phyloP scores from a whole-genome alignment of 495 filamentous ascomycete genomes.

The Talaromyces trachyspermus region DNA sequence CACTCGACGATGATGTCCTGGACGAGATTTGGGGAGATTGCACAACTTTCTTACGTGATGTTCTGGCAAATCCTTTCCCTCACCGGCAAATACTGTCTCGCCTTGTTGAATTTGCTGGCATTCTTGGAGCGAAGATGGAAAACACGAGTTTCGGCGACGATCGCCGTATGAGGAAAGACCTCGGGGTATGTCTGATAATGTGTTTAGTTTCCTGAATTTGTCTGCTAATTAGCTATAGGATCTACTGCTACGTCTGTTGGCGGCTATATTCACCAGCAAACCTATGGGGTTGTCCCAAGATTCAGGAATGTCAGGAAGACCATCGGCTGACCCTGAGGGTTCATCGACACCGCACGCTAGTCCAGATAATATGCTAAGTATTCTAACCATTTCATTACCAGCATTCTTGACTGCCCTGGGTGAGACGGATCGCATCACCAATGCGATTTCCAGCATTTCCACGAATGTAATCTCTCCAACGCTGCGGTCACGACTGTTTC shows the following conservation, averaged over 20 bases:
- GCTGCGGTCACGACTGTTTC: conserved; percentile 79
- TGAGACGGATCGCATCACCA: conserved; percentile 74
- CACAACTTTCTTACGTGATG: conserved; percentile 80
- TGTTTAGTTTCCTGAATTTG: conserved; percentile 1
- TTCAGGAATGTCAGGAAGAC: conserved; percentile 28
- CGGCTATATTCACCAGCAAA: conserved; percentile 84
- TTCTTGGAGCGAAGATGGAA: conserved; percentile 87
- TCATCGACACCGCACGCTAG: conserved; percentile 31
- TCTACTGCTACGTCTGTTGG: conserved; percentile 76
- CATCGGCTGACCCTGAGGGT: conserved; percentile 38
- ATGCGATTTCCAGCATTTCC: conserved; percentile 71
- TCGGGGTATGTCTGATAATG: conserved; percentile 57
- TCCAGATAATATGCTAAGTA: conserved; percentile 72
- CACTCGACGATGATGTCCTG: conserved; percentile 95
- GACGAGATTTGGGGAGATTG: conserved; percentile 98
- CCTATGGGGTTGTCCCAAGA: conserved; percentile 56
- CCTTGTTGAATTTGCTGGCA: conserved; percentile 79
- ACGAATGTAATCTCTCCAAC: conserved; percentile 75
- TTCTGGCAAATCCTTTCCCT: conserved; percentile 89
- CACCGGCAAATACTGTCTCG: conserved; percentile 85
- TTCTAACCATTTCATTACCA: conserved; percentile 70
- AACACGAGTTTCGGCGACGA: conserved; percentile 98
- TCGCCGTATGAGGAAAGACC: conserved; percentile 83
- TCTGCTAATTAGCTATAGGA: conserved; percentile 48
- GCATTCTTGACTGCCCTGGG: conserved; percentile 78